Percentiles rank a stretch among this genome's conserved stretches.
Evolutionary conservation across 164 flowering plant species (phyloP).

Genomic region (Chimonanthus praecox): DNA sequence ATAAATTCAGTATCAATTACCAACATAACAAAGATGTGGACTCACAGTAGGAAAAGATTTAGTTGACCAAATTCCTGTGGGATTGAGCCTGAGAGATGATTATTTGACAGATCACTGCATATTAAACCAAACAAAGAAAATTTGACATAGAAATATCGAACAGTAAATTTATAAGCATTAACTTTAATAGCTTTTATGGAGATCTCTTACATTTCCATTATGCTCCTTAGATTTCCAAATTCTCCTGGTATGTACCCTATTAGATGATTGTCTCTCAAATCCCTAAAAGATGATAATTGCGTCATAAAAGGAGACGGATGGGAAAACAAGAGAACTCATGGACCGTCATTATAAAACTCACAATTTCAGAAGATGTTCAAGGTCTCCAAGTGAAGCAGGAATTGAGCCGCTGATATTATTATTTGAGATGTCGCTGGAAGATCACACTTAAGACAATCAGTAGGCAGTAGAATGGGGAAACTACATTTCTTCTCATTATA

Average conservation of each 20-base stretch:
- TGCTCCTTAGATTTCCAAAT: constrained; percentile 85
- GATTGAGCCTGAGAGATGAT: constrained; percentile 65
- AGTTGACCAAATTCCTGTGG: constrained; percentile 86
- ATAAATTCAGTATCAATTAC: too few relatives aligned
- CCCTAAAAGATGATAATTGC: constrained; percentile 30
- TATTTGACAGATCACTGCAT: constrained; percentile 72
- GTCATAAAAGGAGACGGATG: neutral
- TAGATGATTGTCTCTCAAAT: constrained; percentile 64
- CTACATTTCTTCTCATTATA: neutral
- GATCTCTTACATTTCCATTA: constrained; percentile 72
- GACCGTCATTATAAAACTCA: constrained; percentile 29
- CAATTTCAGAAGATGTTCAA: constrained; percentile 94
- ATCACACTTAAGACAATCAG: neutral
- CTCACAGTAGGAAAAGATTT: constrained; percentile 68
- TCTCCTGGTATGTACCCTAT: constrained; percentile 70
- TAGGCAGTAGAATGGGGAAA: neutral
- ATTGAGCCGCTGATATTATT: constrained; percentile 69
- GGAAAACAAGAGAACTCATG: neutral
- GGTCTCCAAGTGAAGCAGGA: constrained; percentile 80
- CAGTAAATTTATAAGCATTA: neutral
- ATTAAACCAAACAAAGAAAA: neutral
- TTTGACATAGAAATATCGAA: neutral
- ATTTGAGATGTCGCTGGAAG: constrained; percentile 68
- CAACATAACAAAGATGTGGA: constrained; percentile 3
- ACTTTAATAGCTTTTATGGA: neutral